phyloP scores from a whole-genome alignment of 768 basidiomycete genomes.

The Lentinula edodes region DNA sequence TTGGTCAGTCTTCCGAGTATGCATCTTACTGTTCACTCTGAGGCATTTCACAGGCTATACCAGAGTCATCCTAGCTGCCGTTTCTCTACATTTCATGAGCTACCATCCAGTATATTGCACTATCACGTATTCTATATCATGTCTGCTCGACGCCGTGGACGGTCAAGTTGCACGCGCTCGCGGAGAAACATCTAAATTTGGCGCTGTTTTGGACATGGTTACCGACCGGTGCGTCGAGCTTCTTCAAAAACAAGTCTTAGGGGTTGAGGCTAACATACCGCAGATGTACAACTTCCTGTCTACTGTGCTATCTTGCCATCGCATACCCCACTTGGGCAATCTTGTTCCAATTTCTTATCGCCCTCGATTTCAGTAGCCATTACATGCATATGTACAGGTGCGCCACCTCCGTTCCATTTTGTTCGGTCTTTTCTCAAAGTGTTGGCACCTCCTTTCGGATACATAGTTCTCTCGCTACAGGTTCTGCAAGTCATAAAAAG shows the following conservation, averaged over 20 bases:
- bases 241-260: not conserved
- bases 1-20: slow-evolving; percentile 51
- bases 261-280: not conserved
- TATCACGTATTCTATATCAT: slow-evolving; percentile 82
- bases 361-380: slow-evolving; percentile 95
- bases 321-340: slow-evolving; percentile 85
- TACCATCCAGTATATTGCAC: slow-evolving; percentile 93
- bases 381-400: slow-evolving; percentile 99
- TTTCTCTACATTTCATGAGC: slow-evolving; percentile 90
- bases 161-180: slow-evolving; percentile 87
- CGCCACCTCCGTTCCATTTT: slow-evolving; percentile 14
- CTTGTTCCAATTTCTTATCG: slow-evolving; percentile 90
- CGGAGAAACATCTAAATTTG: slow-evolving; percentile 92
- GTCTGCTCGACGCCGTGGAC: slow-evolving; percentile 92
- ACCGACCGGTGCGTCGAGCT: slow-evolving; percentile 78
- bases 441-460: not conserved
- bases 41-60: slow-evolving; percentile 61
- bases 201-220: slow-evolving; percentile 98
- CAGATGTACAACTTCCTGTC: slow-evolving; percentile 94
- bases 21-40: slow-evolving; percentile 5
- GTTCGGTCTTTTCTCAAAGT: slow-evolving; percentile 10
- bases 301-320: slow-evolving; percentile 89
- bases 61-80: slow-evolving; percentile 83
- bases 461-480: slow-evolving; percentile 86
- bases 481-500: slow-evolving; percentile 87